Base-by-base conservation (phyloP, 495 filamentous ascomycete genomes). In the Platismatia glauca region DNA sequence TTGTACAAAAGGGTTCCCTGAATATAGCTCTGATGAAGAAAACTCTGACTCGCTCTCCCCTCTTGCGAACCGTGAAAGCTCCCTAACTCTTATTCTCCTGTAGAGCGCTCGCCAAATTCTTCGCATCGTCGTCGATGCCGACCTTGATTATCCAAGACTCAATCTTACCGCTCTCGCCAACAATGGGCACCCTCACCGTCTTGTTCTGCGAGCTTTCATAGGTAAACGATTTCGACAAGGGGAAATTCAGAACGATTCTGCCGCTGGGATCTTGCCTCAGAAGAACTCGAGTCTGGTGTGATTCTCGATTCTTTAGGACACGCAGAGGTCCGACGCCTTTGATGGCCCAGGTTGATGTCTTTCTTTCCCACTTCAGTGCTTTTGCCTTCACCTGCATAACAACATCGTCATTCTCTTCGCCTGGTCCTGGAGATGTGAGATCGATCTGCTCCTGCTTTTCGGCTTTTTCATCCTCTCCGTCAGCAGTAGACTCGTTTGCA, bases 261-360 rank as follows among this genome's bases (percentile, higher is more conserved):
- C 89, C 89, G 63, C 84, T 81, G 0, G 87, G 87, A 57, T 90
- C 87, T 18, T 79, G 81, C 35, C 89, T 81, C 55, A 90, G 68
- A 33, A 93, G 72, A 60, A 90, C 71, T 41, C 89, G 84, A 15
- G 84, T 78, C 16, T 78, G 77, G 2, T 80, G 80, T 0, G 83
- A 88, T 1, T 77, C 75, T 62, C 84, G 83, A 72, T 91, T 77
- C 67, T 85, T 85, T 52, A 93, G 76, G 20, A 93, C 69, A 7
- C 85, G 84, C 31, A 89, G 69, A 6, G 79, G 79, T 0, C 89
- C 89, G 9, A 86, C 76, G 38, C 87, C 88, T 69, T 83, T 78
- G 9, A 75, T 79, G 18, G 73, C 67, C 86, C 87, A 90, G 11
- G 75, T 72, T 53, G 69, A 76, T 60, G 78, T 74, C 60, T 74